Conservation (phyloP, 371 early-diverging fungal species). For the Mortierella sp. region DNA sequence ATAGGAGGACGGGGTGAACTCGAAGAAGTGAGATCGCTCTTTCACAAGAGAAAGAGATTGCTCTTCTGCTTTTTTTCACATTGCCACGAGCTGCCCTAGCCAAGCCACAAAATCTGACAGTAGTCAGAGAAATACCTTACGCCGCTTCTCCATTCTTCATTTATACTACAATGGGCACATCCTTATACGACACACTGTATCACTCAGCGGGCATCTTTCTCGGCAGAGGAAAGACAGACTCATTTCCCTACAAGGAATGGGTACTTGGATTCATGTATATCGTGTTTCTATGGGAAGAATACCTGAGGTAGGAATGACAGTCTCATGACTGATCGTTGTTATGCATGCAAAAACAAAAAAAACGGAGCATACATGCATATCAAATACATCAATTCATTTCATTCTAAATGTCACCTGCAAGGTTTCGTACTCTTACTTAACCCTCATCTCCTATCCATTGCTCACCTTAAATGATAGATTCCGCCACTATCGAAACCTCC, state of each 20-base stretch:
- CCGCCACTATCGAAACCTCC: slow-evolving; percentile 83
- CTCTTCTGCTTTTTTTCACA: slow-evolving; percentile 1
- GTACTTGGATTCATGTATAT: slow-evolving; percentile 77
- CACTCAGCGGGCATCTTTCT: slow-evolving; percentile 16
- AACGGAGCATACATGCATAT: too few species aligned
- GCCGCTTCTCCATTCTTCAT: not conserved
- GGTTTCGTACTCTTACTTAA: not conserved
- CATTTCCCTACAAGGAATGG: slow-evolving; percentile 78
- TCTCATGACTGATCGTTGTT: too few species aligned
- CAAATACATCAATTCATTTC: too few species aligned
- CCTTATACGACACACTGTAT: slow-evolving; percentile 18
- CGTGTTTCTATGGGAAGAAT: slow-evolving; percentile 77
- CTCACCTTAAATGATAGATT: slow-evolving; percentile 47
- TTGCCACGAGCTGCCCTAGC: not conserved
- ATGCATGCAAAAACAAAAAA: too few species aligned
- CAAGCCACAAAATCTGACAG: slow-evolving; percentile 1
- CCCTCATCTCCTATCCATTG: not conserved
- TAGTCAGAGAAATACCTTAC: too few species aligned
- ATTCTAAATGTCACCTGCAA: not conserved
- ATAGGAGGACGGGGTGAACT: not conserved
- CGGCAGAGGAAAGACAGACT: slow-evolving; percentile 3
- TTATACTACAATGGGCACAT: slow-evolving; percentile 23
- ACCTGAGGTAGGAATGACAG: slow-evolving; percentile 65
- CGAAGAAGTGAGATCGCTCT: not conserved
- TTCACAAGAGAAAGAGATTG: not conserved